A percentile compares a stretch with the other conserved stretches of the same genome.
Evolutionary conservation across 2,329 filamentous ascomycete genomes (phyloP).

Genomic region (Aspergillus pseudoglaucus): DNA sequence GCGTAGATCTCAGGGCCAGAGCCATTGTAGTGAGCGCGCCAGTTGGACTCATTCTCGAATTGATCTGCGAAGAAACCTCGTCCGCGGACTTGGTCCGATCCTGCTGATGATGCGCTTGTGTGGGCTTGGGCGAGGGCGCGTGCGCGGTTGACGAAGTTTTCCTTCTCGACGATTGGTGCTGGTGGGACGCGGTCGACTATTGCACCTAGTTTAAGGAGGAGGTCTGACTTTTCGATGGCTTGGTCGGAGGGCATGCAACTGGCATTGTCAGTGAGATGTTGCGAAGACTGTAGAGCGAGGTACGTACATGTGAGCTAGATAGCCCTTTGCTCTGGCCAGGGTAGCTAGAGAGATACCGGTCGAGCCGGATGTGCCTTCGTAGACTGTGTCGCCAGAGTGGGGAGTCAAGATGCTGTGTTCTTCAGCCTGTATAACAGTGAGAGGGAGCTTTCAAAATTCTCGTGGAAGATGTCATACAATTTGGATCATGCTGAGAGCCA

Average conservation of each 20-base stretch:
- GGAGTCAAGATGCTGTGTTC: conserved; percentile 67
- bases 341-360: conserved; percentile 93
- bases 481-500: conserved; percentile 83
- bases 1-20: conserved; percentile 86
- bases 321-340: conserved; percentile 79
- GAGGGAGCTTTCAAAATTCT: conserved; percentile 1
- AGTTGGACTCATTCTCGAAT: conserved; percentile 89
- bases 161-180: conserved; percentile 85
- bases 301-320: conserved; percentile 75
- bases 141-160: conserved; percentile 92
- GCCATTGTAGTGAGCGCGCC: conserved; percentile 69
- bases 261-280: conserved; percentile 9
- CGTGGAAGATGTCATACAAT: conserved; percentile 33
- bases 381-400: conserved; percentile 83
- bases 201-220: conserved; percentile 83
- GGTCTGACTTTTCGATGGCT: conserved; percentile 77
- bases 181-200: conserved; percentile 86
- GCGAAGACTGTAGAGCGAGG: conserved; percentile 1
- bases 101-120: conserved; percentile 37
- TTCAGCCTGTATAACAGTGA: conserved; percentile 57
- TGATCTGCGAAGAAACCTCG: conserved; percentile 92
- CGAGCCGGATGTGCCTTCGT: conserved; percentile 93
- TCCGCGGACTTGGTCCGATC: conserved; percentile 47
- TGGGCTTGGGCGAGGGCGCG: conserved; percentile 70
- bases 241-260: conserved; percentile 92